Evolutionary conservation across 768 basidiomycete species (phyloP), one percentile per base, ranked within the genome.

Genomic region (Tulasnella sp.): DNA sequence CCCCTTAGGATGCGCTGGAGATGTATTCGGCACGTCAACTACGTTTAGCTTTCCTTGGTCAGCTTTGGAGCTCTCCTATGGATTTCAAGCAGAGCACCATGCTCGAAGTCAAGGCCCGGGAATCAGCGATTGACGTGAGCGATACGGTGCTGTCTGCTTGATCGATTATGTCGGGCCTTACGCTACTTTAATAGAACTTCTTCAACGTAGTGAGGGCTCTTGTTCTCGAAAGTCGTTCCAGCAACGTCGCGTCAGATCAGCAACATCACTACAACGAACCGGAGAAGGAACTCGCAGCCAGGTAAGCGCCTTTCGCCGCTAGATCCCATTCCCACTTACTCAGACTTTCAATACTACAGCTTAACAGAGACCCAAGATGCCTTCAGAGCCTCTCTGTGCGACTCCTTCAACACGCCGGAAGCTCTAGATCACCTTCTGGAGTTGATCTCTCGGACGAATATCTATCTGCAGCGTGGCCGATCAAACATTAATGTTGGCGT

Each of bases 361-460:
- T 85, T 96, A 42, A 86, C 92, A 79, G 85, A 89, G 73, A 89
- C 90, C 68, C 96, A 96, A 82, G 79, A 86, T 54, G 86, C 88
- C 9, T 97, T 99, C 87, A 90, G 94, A 73, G 86, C 84, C 15
- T 93, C 96, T 0, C 89, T 99, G 68, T 96, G 93, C 83, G 97
- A 99, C 83, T 98, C 96, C 0, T 97, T 99, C 87, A 96, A 99
- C 82, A 99, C 97, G 0, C 94, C 96, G 2, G 86, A 85, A 22
- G 96, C 95, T 0, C 83, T 99, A 31, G 87, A 88, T 79, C 84
- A 89, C 75, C 84, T 99, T 22, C 87, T 92, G 15, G 91, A 96
- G 77, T 85, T 99, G 45, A 89, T 98, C 67, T 92, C 93, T 3
- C 87, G 88, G 67, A 90, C 93, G 8, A 98, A 98, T 82, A 86